A percentile compares a stretch with the other conserved stretches of the same genome.
Conservation (phyloP, 2,329 filamentous ascomycete species). For the Ceratocystis albifundus region DNA sequence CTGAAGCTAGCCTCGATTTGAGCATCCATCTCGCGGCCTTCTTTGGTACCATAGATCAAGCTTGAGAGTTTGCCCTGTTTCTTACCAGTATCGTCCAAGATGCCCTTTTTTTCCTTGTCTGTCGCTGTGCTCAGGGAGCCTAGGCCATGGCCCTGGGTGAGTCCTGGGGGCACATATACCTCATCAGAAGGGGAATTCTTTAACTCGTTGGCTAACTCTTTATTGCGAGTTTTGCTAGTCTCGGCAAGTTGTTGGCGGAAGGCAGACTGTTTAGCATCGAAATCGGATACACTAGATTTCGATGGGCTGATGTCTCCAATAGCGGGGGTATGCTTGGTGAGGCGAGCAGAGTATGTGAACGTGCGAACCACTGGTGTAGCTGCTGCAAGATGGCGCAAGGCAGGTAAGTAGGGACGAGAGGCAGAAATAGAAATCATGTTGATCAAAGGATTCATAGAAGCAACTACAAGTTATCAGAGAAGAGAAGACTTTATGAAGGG, state of each 20-base stretch:
- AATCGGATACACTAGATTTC: slow-evolving; percentile 57
- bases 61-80: slow-evolving; percentile 66
- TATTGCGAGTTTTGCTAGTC: slow-evolving; percentile 54
- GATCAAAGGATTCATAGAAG: not conserved
- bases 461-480: not conserved
- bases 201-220: slow-evolving; percentile 17
- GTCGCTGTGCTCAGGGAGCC: slow-evolving; percentile 52
- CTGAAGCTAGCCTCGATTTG: slow-evolving; percentile 96
- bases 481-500: too few relatives aligned
- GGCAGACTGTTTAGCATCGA: slow-evolving; percentile 71
- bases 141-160: slow-evolving; percentile 39
- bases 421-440: not conserved
- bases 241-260: slow-evolving; percentile 74
- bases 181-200: slow-evolving; percentile 14
- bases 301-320: slow-evolving; percentile 66
- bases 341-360: slow-evolving; percentile 25
- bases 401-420: not conserved
- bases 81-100: slow-evolving; percentile 44
- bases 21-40: slow-evolving; percentile 84
- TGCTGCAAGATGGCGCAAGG: slow-evolving; percentile 33
- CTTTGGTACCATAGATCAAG: slow-evolving; percentile 93
- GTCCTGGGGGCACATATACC: slow-evolving; percentile 19
- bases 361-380: slow-evolving; percentile 7
- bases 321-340: slow-evolving; percentile 49
- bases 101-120: slow-evolving; percentile 27